Evolutionary conservation across 208 protist genomes (phyloP).

Genomic region (Herpetomonas muscarum): DNA sequence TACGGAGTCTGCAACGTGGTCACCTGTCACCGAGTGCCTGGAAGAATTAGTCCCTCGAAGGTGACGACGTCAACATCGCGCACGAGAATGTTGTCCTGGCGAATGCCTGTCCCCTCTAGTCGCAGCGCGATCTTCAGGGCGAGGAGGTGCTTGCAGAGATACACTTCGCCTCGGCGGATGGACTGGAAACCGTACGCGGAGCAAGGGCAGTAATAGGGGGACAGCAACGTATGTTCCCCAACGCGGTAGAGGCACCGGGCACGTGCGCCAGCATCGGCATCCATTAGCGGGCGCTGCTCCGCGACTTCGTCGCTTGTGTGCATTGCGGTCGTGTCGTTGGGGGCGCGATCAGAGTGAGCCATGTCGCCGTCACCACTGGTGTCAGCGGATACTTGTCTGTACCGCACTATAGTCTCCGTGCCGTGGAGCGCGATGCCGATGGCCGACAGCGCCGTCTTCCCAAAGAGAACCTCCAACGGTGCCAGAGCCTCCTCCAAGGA

Average conservation of each 20-base stretch:
- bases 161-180: constrained; percentile 66
- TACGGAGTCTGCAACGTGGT: constrained; percentile 6
- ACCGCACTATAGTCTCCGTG: constrained; percentile 55
- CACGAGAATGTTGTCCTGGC: constrained; percentile 40
- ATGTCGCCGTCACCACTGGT: not conserved
- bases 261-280: not conserved
- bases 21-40: not conserved
- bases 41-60: constrained; percentile 23
- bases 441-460: constrained; percentile 68
- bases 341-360: not conserved
- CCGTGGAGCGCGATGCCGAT: constrained; percentile 75
- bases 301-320: not conserved
- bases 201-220: constrained; percentile 77
- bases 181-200: constrained; percentile 73
- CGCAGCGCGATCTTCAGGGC: constrained; percentile 62
- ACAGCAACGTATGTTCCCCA: constrained; percentile 70
- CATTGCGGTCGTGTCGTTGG: not conserved
- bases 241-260: constrained; percentile 65
- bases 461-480: constrained; percentile 68
- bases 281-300: not conserved
- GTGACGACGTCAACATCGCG: constrained; percentile 25
- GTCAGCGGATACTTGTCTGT: constrained; percentile 24
- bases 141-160: constrained; percentile 82
- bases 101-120: constrained; percentile 44
- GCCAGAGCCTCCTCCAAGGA: constrained; percentile 56